Conservation (phyloP, 225 moss, liverwort and hornwort genomes). For the Polytrichum commune region DNA sequence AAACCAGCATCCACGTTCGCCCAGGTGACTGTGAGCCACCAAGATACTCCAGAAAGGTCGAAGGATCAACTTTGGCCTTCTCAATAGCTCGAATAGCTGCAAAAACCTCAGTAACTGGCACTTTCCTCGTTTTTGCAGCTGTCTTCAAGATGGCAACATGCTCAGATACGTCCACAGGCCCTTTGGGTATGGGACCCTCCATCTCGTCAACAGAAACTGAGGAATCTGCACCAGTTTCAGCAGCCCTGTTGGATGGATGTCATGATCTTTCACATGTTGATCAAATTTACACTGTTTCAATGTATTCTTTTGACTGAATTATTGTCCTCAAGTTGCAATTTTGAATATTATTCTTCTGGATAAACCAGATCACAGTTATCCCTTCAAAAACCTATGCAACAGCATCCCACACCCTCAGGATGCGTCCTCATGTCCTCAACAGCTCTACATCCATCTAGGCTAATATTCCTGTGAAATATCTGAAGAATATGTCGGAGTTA, state of each 20-base stretch:
- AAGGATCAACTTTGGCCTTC: constrained; percentile 75
- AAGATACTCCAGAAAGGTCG: constrained; percentile 45
- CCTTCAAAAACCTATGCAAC: neutral
- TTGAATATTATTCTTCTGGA: neutral
- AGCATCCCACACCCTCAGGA: neutral
- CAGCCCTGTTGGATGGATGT: neutral
- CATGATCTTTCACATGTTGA: neutral
- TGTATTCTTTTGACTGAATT: too few species aligned
- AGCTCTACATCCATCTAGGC: too few species aligned
- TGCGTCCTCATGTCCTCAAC: neutral
- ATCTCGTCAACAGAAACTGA: constrained; percentile 20
- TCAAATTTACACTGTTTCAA: neutral
- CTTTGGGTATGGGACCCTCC: constrained; percentile 11
- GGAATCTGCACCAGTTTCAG: neutral
- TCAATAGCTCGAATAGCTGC: constrained; percentile 66
- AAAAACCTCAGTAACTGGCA: constrained; percentile 52
- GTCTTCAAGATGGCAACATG: constrained; percentile 60
- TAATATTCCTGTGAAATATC: too few species aligned
- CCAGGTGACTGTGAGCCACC: constrained; percentile 76
- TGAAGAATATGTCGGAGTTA: too few species aligned
- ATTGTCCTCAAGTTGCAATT: too few species aligned
- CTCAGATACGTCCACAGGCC: constrained; percentile 28
- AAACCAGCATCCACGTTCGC: constrained; percentile 89
- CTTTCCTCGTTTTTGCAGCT: constrained; percentile 77
- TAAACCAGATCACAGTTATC: neutral